Base-by-base conservation (phyloP, 108 stramenopile species). In the Tribonema minus region DNA sequence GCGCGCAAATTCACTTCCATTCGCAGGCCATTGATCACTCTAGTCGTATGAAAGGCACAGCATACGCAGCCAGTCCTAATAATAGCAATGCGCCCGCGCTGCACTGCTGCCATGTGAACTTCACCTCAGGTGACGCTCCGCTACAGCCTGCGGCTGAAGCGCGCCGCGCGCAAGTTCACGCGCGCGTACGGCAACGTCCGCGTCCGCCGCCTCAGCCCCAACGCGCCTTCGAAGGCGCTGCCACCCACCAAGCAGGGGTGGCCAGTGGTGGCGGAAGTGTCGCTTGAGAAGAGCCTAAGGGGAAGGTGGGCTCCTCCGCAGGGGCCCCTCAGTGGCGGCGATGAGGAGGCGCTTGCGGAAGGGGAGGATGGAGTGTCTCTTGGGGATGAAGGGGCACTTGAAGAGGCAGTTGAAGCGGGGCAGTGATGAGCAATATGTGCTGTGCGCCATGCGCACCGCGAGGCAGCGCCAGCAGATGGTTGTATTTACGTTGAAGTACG, bases 181-280 rank as follows among this genome's bases (percentile, higher is more conserved):
- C 67, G 58, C 12, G 77, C 59, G 2, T n/a, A 26, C 15, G 77
- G 77, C 3, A 69, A 20, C 32, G 46, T 79, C 37, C 33, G 67
- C 60, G 67, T 69, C 9, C 58, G 77, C 3, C 77, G 60, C 59
- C 28, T 37, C 30, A 37, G 54, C 15, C 58, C 27, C 15, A 58
- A 36, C 3, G 30, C 33, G 23, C 41, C 34, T 9, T 59, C 27
- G 3, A 37, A 68, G 38, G 39, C 27, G 12, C n/a, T 79, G n/a
- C 77, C 77, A 9, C 9, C 77, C 27, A 37, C 77, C 29, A 68
- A 38, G 27, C 30, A 32, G 3, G 12, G 26, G 58, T 79, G 77
- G 77, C 77, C 77, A 9, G 67, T 68, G 31, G 26, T 79, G 67
- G 77, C 77, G 39, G 32, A 26, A 2, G 58, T 79, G 23, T 28